Evolutionary conservation across 805 yeast genomes (phyloP).

Genomic region (Metschnikowia sp.): DNA sequence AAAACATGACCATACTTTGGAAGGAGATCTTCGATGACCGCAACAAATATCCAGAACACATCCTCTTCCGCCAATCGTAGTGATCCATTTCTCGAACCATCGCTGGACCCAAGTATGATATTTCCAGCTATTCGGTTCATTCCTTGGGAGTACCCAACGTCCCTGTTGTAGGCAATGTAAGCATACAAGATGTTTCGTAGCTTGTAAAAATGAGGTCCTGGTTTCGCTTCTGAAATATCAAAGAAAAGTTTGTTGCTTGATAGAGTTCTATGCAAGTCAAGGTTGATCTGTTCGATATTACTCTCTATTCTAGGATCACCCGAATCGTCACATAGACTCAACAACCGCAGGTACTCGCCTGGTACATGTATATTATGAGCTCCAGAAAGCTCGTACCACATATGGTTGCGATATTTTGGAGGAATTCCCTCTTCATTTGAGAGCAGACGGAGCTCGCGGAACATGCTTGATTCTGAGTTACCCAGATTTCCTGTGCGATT

Average conservation of each 20-base stretch:
- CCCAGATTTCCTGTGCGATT: constrained; percentile 20
- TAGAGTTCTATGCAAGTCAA: constrained; percentile 54
- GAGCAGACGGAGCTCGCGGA: constrained; percentile 21
- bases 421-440: constrained; percentile 47
- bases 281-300: constrained; percentile 46
- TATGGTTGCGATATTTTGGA: constrained; percentile 40
- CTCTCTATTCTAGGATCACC: constrained; percentile 4
- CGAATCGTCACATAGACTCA: constrained; percentile 9
- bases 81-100: constrained; percentile 12
- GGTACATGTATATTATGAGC: constrained; percentile 43
- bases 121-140: constrained; percentile 59
- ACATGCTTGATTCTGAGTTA: constrained; percentile 5
- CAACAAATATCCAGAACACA: constrained; percentile 52
- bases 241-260: constrained; percentile 51
- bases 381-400: constrained; percentile 57
- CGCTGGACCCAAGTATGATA: constrained; percentile 37
- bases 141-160: constrained; percentile 57
- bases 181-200: constrained; percentile 48
- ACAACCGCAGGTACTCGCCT: constrained; percentile 42
- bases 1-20: constrained; percentile 37
- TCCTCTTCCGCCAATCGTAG: constrained; percentile 38
- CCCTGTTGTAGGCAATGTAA: constrained; percentile 44
- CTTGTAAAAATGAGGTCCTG: constrained; percentile 53
- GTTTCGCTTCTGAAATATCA: constrained; percentile 33
- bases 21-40: constrained; percentile 45